Evolutionary conservation across 371 early-diverging fungal species (phyloP).

Genomic region (Mucor plumbeus): DNA sequence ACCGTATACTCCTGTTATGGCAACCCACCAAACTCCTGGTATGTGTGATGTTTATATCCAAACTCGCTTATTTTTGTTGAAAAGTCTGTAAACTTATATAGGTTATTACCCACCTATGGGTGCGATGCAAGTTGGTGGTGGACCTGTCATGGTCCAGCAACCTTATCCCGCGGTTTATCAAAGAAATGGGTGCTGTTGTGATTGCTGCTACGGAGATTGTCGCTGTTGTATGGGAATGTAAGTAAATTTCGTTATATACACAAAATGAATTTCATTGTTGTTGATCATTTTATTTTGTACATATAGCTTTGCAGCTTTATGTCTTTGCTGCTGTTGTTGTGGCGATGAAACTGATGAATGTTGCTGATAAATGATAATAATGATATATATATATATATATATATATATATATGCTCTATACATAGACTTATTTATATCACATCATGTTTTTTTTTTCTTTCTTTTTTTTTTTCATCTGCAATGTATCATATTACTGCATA

Average conservation of each 20-base stretch:
- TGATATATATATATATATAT: background rate
- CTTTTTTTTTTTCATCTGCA: background rate
- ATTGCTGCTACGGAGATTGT: constrained; percentile 23
- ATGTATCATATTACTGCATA: background rate
- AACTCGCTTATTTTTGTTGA: background rate
- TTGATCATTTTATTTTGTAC: background rate
- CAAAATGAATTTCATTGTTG: background rate
- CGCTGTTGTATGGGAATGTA: constrained; percentile 26
- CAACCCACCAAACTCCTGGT: constrained; percentile 23
- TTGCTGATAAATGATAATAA: constrained; percentile 12
- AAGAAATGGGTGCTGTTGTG: constrained; percentile 12
- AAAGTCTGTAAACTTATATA: background rate
- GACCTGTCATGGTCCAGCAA: constrained; percentile 21
- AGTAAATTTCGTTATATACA: background rate
- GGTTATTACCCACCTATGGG: constrained; percentile 29
- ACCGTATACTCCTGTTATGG: constrained; percentile 21
- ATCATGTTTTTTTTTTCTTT: background rate
- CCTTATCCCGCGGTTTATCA: constrained; percentile 5
- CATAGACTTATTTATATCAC: too few relatives aligned
- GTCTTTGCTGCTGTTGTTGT: constrained; percentile 26
- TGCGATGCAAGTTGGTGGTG: constrained; percentile 22
- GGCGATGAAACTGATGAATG: constrained; percentile 22
- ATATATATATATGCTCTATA: background rate
- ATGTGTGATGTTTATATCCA: background rate
- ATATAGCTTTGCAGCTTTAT: constrained; percentile 17